Percentiles rank a stretch among this genome's conserved stretches.
Evolutionary conservation across 2,329 filamentous ascomycete species (phyloP).

Genomic region (Alternaria sp.): DNA sequence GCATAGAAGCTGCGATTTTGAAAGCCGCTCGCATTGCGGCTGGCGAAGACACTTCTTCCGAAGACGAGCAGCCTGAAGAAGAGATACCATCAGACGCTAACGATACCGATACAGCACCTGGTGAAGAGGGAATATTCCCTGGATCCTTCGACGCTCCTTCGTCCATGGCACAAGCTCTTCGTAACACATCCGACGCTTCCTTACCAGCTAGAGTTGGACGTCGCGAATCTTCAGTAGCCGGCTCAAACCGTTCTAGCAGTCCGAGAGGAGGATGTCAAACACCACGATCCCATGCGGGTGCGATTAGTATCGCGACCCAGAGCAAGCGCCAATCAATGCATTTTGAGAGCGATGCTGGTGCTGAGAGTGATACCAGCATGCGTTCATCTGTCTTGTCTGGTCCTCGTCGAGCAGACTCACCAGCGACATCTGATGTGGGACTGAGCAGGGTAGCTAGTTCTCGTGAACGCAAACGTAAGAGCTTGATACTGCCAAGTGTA

Average conservation of each 20-base stretch:
- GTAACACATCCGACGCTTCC: conserved; percentile 62
- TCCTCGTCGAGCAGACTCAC: conserved; percentile 82
- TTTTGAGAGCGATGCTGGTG: conserved; percentile 82
- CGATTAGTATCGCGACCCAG: conserved; percentile 64
- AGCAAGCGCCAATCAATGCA: conserved; percentile 80
- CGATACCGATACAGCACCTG: conserved; percentile 48
- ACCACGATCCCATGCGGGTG: conserved; percentile 79
- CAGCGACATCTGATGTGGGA: conserved; percentile 80
- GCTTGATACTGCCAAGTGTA: conserved; percentile 80
- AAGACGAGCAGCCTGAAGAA: conserved; percentile 51
- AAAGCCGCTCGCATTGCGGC: conserved; percentile 90
- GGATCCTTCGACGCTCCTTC: conserved; percentile 66
- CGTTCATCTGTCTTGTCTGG: conserved; percentile 80
- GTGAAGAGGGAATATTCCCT: conserved; percentile 65
- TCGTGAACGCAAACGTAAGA: conserved; percentile 84
- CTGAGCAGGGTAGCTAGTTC: conserved; percentile 79
- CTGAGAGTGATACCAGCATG: conserved; percentile 87
- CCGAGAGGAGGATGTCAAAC: conserved; percentile 85
- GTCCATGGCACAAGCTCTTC: conserved; percentile 65
- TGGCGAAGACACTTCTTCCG: conserved; percentile 82
- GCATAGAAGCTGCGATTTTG: conserved; percentile 87
- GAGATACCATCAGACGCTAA: conserved; percentile 59
- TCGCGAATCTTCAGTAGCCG: conserved; percentile 68
- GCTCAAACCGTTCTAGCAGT: conserved; percentile 86
- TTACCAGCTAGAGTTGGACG: conserved; percentile 56